These are phyloP conservation scores for Aspergillus indologenus DNA, from an alignment of 495 filamentous ascomycete species.

Conservation along the genomic window DNA sequence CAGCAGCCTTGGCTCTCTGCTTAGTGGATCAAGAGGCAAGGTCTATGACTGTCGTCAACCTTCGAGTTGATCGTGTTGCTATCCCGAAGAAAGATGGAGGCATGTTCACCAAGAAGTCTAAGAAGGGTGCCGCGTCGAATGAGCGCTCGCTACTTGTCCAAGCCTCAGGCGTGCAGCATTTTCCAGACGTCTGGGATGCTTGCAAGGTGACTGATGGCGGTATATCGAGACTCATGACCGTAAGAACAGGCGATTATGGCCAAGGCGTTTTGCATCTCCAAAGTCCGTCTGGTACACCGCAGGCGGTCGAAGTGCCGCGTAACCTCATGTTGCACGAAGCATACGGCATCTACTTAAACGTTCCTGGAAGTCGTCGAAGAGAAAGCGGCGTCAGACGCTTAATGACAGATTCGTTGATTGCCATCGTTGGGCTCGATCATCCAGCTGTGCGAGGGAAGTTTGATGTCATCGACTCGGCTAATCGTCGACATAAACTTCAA, in stretches of 20 bases:
- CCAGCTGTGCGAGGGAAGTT: conserved; percentile 52
- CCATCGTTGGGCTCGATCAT: conserved; percentile 42
- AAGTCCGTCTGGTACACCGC: conserved; percentile 67
- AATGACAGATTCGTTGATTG: conserved; percentile 47
- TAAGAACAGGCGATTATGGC: conserved; percentile 62
- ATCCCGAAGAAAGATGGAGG: conserved; percentile 28
- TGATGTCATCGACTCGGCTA: conserved; percentile 60
- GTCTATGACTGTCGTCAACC: conserved; percentile 63
- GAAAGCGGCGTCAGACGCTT: conserved; percentile 54
- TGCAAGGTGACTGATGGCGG: conserved; percentile 69
- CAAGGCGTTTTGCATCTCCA: conserved; percentile 65
- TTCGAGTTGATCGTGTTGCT: conserved; percentile 43
- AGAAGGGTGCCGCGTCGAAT: conserved; percentile 18
- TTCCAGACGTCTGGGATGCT: conserved; percentile 64
- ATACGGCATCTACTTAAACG: conserved; percentile 34
- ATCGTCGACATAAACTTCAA: conserved; percentile 60
- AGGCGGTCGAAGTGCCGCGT: conserved; percentile 52
- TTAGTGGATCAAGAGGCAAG: conserved; percentile 66
- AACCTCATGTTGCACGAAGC: conserved; percentile 48
- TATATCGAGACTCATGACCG: conserved; percentile 63
- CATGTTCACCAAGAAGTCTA: conserved; percentile 29
- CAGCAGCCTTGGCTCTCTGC: conserved; percentile 57
- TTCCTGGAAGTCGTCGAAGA: conserved; percentile 32
- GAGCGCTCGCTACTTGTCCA: conserved; percentile 39
- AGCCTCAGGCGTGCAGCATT: conserved; percentile 39